Evolutionary conservation across 2,329 filamentous ascomycete genomes (phyloP), one percentile per base, ranked within the genome.

Genomic region (Talaromyces sp.): DNA sequence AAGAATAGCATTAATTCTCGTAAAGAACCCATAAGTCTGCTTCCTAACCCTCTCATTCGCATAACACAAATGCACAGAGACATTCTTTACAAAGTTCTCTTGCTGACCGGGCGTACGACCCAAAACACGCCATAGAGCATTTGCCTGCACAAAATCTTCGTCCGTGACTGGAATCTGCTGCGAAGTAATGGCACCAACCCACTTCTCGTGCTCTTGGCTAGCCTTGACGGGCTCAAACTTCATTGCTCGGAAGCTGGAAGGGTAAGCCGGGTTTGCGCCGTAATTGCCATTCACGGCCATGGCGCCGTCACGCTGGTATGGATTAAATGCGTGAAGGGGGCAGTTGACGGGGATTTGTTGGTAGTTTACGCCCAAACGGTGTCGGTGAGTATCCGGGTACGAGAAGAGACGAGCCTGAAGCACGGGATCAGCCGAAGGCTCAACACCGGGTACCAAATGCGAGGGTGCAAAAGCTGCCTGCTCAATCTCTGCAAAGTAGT

Each of bases 401-500:
- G 87, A 90, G 81, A 90, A 90, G 47, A 90, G 82, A 64, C 88
- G 87, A 45, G 84, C 85, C 75, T 91, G 88, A 3, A 91, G 81
- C 43, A 91, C 87, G 1, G 88, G 88, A 70, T 91, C 89, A 68
- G 87, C 87, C 10, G 88, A 89, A 14, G 88, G 85, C 76, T 90
- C 88, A 64, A 89, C 85, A 62, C 88, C 88, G 3, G 88, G 88
- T 3, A 86, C 82, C 75, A 90, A 77, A 73, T 90, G 87, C 7
- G 87, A 83, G 45, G 89, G 88, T 66, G 84, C 87, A 82, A 90
- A 91, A 1, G 88, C 87, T 19, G 86, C 83, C 73, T 90, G 88
- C 78, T 91, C 88, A 59, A 90, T 88, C 71, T 92, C 88, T 56
- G 84, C 82, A 71, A 90, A 90, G 78, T 90, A 90, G 76, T 91